phyloP scores from a whole-genome alignment of 306 rosid species.

The Medicago truncatula region MtrunA17r5.0-ANR NC_053049.1:47275001-47275500 shows the following conservation, averaged over 20 bases:
- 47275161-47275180: conserved; percentile 18
- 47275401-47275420: conserved; percentile 19
- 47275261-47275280: conserved; percentile 3
- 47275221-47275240: conserved; percentile 4
- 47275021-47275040: too few relatives aligned
- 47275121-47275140: conserved; percentile 15
- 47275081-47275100: too few relatives aligned
- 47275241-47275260: conserved; percentile 8
- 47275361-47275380: conserved; percentile 20
- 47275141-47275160: conserved; percentile 19
- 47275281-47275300: conserved; percentile 70
- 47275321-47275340: conserved; percentile 88
- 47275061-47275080: not conserved
- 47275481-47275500: conserved; percentile 80
- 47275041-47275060: not conserved
- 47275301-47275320: conserved; percentile 71
- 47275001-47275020: too few relatives aligned
- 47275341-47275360: conserved; percentile 88
- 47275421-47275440: conserved; percentile 25
- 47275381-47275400: conserved; percentile 14
- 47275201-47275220: conserved; percentile 27
- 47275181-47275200: conserved; percentile 20
- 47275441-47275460: conserved; percentile 89
- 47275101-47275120: conserved; percentile 36
- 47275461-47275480: conserved; percentile 62